Evolutionary conservation across 164 flowering plant genomes (phyloP).

Genomic region (Brasenia schreberi): DNA sequence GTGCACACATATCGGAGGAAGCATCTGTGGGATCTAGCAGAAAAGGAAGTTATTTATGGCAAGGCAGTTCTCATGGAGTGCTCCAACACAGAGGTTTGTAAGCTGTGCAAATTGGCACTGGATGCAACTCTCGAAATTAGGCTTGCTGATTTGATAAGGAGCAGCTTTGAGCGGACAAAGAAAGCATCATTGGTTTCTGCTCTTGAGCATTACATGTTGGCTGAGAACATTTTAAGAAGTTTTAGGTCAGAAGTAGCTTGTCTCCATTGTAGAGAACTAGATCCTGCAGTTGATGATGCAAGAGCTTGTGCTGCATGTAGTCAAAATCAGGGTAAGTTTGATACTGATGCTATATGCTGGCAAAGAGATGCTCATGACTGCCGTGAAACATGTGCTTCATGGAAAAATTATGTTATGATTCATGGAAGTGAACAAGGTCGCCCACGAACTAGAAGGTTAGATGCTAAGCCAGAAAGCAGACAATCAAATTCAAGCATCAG

Average conservation of each 20-base stretch:
- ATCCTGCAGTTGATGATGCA: not conserved
- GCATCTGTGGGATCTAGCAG: slow-evolving; percentile 19
- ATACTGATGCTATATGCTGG: not conserved
- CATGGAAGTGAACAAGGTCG: slow-evolving; percentile 1
- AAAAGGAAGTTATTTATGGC: slow-evolving; percentile 14
- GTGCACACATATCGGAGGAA: slow-evolving; percentile 20
- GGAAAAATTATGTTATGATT: not conserved
- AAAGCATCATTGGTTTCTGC: slow-evolving; percentile 3
- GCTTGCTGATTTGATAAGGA: slow-evolving; percentile 17
- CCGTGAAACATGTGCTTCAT: not conserved
- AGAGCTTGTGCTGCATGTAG: not conserved
- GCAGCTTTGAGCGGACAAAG: not conserved
- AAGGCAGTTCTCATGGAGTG: not conserved
- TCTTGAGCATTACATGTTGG: slow-evolving; percentile 14
- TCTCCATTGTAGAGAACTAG: slow-evolving; percentile 2
- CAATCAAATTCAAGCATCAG: not conserved
- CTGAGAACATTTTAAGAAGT: slow-evolving; percentile 10
- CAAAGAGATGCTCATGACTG: not conserved
- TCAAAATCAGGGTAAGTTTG: not conserved
- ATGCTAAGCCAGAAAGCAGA: not conserved
- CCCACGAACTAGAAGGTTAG: not conserved
- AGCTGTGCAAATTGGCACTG: slow-evolving; percentile 15
- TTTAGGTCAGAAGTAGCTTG: slow-evolving; percentile 8
- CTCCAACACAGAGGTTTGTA: slow-evolving; percentile 6
- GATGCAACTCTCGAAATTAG: slow-evolving; percentile 15